phyloP scores from a whole-genome alignment of 495 filamentous ascomycete genomes.

The Platismatia glauca region DNA sequence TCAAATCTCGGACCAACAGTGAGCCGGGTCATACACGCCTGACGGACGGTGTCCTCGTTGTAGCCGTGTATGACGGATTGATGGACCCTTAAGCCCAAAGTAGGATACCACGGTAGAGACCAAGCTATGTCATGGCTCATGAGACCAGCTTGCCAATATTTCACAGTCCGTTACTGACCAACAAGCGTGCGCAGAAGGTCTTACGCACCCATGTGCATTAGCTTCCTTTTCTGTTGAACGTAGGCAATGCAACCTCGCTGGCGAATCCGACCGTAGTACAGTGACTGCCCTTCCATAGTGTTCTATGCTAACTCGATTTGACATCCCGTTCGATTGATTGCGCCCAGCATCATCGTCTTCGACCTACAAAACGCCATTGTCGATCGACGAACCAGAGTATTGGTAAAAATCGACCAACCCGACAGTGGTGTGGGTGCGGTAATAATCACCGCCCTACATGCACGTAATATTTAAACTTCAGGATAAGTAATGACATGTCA shows the following conservation, averaged over 20 bases:
- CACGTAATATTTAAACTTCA: no score
- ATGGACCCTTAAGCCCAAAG: no score
- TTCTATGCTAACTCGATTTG: no score
- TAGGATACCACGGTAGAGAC: no score
- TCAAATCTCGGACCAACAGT: background rate
- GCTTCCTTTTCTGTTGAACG: background rate
- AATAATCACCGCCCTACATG: background rate
- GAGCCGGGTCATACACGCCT: background rate
- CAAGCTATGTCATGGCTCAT: background rate
- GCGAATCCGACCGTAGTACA: no score
- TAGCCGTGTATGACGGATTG: background rate
- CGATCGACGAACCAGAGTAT: background rate
- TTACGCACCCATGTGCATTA: conserved; percentile 5
- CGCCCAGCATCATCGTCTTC: no score
- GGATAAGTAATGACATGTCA: no score
- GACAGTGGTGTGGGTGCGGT: background rate
- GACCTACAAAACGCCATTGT: no score
- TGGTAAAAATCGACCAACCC: background rate
- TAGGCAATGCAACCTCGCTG: background rate
- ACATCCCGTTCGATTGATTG: no score
- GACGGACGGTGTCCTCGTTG: background rate
- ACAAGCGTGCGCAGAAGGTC: background rate
- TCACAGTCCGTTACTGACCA: background rate
- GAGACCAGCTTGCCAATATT: background rate
- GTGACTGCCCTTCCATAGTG: no score